These are phyloP conservation scores for Haplosporangium sp. DNA, from an alignment of 371 early-diverging fungal species.

Conservation along the genomic window DNA sequence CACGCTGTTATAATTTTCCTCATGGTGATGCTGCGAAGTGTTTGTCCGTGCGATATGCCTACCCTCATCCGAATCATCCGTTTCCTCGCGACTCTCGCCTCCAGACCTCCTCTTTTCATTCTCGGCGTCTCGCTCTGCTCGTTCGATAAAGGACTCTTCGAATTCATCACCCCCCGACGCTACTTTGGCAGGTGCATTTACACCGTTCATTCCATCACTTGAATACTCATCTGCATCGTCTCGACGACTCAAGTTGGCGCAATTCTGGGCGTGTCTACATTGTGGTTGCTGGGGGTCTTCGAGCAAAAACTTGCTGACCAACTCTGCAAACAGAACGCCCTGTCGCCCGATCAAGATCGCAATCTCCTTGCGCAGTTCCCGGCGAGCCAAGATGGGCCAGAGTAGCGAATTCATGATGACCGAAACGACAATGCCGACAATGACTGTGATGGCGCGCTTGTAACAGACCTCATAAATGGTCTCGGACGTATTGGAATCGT, in stretches of 20 bases:
- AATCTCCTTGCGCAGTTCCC: conserved; percentile 64
- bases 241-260: conserved; percentile 14
- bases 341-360: conserved; percentile 45
- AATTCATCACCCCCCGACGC: conserved; percentile 3
- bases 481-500: conserved; percentile 24
- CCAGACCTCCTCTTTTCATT: background rate
- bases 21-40: background rate
- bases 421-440: conserved; percentile 66
- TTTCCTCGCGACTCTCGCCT: background rate
- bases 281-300: conserved; percentile 16
- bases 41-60: background rate
- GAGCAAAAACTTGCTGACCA: conserved; percentile 40
- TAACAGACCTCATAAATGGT: conserved; percentile 46
- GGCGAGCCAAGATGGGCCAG: conserved; percentile 74
- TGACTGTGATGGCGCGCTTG: conserved; percentile 62
- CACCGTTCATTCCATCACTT: conserved; percentile 10
- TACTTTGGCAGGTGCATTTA: background rate
- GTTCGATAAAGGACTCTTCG: conserved; percentile 28
- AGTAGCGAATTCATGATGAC: conserved; percentile 64
- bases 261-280: background rate
- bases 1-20: background rate
- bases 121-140: conserved; percentile 9
- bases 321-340: conserved; percentile 54
- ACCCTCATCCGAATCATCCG: background rate
- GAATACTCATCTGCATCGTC: conserved; percentile 2